A percentile compares a stretch with the other conserved stretches of the same genome.
phyloP scores from a whole-genome alignment of 2,329 filamentous ascomycete genomes.

The Raffaelea albimanens region DNA sequence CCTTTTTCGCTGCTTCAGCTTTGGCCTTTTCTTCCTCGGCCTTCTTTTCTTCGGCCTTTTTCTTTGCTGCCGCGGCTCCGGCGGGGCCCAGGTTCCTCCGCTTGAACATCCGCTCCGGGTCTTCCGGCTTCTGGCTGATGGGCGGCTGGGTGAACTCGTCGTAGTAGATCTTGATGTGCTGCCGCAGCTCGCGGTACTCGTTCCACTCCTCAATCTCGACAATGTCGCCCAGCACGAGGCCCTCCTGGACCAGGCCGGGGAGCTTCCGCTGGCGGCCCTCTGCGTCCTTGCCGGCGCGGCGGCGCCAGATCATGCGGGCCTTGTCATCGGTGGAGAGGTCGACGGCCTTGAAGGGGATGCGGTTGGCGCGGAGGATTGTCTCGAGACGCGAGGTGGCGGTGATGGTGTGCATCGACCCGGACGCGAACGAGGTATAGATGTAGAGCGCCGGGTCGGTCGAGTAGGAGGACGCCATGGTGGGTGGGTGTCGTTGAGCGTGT shows the following conservation, averaged over 20 bases:
- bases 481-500: neutral
- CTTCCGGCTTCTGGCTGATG: conserved; percentile 41
- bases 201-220: conserved; percentile 98
- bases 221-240: conserved; percentile 75
- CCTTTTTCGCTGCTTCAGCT: conserved; percentile 12
- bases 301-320: conserved; percentile 80
- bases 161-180: conserved; percentile 65
- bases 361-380: conserved; percentile 91
- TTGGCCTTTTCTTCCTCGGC: conserved; percentile 16
- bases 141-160: conserved; percentile 51
- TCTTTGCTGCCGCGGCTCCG: neutral
- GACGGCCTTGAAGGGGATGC: conserved; percentile 84
- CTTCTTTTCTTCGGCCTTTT: neutral
- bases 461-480: conserved; percentile 24
- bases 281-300: conserved; percentile 65
- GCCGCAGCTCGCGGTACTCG: conserved; percentile 89
- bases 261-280: conserved; percentile 61
- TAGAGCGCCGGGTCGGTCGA: conserved; percentile 66
- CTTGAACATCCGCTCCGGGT: conserved; percentile 16
- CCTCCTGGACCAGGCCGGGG: conserved; percentile 80
- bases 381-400: conserved; percentile 93
- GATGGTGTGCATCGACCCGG: conserved; percentile 90
- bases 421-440: conserved; percentile 92
- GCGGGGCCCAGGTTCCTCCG: neutral
- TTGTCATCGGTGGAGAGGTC: conserved; percentile 87